A percentile compares a stretch with the other conserved stretches of the same genome.
Conservation (phyloP, 305 asterid species). For the Rubia peregrina region DNA sequence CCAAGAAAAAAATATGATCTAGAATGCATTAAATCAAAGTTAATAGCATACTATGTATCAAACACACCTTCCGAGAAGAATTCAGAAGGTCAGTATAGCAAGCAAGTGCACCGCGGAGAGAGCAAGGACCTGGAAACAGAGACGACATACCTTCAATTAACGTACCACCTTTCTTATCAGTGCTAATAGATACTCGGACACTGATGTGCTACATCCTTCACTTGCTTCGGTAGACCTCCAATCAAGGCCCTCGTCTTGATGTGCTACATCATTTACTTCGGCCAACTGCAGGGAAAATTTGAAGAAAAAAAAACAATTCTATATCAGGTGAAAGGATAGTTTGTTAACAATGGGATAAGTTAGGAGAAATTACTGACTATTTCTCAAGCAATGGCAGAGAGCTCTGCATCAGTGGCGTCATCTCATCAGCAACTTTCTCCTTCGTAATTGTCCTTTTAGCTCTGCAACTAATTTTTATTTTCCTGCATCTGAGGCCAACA, state of each 20-base stretch:
- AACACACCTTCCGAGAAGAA: constrained; percentile 58
- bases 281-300: constrained; percentile 50
- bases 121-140: constrained; percentile 68
- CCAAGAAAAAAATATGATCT: neutral
- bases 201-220: no score
- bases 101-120: constrained; percentile 53
- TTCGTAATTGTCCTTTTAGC: neutral
- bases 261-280: constrained; percentile 94
- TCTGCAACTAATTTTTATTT: neutral
- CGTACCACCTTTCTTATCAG: constrained; percentile 61
- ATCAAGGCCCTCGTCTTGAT: constrained; percentile 63
- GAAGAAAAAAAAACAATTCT: neutral
- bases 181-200: constrained; percentile 32
- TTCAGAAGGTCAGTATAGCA: constrained; percentile 60
- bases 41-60: neutral
- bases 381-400: constrained; percentile 97
- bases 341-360: neutral
- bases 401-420: constrained; percentile 92
- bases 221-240: no score
- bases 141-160: constrained; percentile 51
- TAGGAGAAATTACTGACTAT: constrained; percentile 38
- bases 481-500: constrained; percentile 6
- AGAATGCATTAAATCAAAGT: neutral
- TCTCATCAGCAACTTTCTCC: constrained; percentile 15
- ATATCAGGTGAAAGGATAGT: neutral